Evolutionary conservation across 176 grass and related monocot genomes (phyloP), one percentile per base, ranked within the genome.

Genomic region (Rhynchospora tenuis): DNA sequence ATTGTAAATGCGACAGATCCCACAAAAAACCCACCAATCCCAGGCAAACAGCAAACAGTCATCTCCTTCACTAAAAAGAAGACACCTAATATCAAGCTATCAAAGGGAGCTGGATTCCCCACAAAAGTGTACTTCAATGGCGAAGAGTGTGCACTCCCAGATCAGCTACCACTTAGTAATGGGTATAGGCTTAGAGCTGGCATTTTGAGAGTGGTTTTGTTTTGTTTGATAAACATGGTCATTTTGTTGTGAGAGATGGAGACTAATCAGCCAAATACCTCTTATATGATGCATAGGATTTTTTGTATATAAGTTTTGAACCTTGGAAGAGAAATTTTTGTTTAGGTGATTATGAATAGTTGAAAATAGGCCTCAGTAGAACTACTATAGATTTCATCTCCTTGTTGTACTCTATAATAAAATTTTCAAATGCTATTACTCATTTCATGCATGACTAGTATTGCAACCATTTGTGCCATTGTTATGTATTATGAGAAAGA

Each of bases 21-120:
- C 7, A 9, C 1, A 0, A 48, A 17, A 2, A 83, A 85, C 1
- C 86, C 83, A 0, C 83, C 82, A 75, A 50, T 98, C 52, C 92
- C 95, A 9, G 92, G 95, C 14, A 95, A 98, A 87, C 95, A 95
- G 74, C 95, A 95, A 64, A 91, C 90, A 3, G 89, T 95, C 19
- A 82, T 98, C 81, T 98, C 95, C 0, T 98, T 98, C 84, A 73
- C 28, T 26, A 93, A 84, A 85, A 90, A 90, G 84, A 67, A 85
- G 64, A 80, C 80, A 31, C 91, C 93, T 0, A 58, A 87, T 6
- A 86, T 93, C 54, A 68, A 90, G 51, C 88, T 99, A 4, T 45
- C 76, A 1, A 88, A 45, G 27, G 95, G 95, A 19, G 91, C 85
- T 46, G 93, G 93, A 0, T 99, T 95, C 16, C 96, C 96, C 55